These are phyloP conservation scores for Calonectria multiphialidica DNA, from an alignment of 2,329 filamentous ascomycete species.

Conservation along the genomic window DNA sequence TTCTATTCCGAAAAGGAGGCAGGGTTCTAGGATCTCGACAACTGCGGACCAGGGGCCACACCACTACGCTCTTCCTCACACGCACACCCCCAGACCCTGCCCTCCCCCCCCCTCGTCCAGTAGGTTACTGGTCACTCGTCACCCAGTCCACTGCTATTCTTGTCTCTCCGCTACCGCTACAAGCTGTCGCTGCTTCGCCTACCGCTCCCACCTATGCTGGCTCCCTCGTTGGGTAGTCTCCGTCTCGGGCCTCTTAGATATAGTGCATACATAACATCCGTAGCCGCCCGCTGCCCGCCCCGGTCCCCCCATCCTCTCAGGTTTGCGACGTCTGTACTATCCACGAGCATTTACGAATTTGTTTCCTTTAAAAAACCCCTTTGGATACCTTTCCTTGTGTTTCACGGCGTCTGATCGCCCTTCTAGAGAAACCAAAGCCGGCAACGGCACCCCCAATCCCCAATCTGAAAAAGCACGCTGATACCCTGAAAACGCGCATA, in stretches of 20 bases:
- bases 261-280: constrained; percentile 61
- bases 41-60: constrained; percentile 29
- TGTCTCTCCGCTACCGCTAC: constrained; percentile 40
- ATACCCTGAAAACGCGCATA: constrained; percentile 26
- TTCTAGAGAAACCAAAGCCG: constrained; percentile 48
- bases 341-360: constrained; percentile 49
- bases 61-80: constrained; percentile 23
- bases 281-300: constrained; percentile 57
- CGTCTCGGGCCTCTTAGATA: constrained; percentile 35
- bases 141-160: constrained; percentile 37
- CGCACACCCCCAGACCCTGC: constrained; percentile 24
- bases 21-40: constrained; percentile 20
- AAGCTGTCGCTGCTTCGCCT: constrained; percentile 30
- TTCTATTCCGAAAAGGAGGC: constrained; percentile 29
- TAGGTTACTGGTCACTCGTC: constrained; percentile 15
- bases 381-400: constrained; percentile 36
- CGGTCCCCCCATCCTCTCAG: constrained; percentile 49
- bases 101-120: background rate
- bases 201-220: constrained; percentile 27
- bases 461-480: background rate
- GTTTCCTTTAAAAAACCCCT: constrained; percentile 40
- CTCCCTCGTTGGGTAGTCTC: constrained; percentile 8
- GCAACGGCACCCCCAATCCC: constrained; percentile 49
- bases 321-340: constrained; percentile 55
- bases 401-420: constrained; percentile 41